Evolutionary conservation across 148 eudicot genomes (phyloP).

Genomic region (Persicaria tinctoria): DNA sequence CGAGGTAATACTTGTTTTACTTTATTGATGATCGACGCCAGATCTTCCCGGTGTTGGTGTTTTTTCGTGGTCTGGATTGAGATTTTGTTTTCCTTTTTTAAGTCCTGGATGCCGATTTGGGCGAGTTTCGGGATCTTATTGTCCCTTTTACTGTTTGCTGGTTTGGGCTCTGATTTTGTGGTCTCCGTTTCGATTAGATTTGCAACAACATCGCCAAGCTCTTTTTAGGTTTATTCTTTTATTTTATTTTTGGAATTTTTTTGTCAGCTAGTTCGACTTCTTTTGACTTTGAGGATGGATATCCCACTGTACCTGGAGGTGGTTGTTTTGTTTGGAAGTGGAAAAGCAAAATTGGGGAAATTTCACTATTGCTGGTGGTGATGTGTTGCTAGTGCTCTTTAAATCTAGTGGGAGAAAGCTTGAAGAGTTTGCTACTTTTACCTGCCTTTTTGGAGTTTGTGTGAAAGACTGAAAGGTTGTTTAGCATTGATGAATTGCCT

Average conservation of each 20-base stretch:
- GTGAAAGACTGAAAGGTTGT: neutral
- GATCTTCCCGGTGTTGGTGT: neutral
- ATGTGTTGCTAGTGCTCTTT: neutral
- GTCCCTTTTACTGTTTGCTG: neutral
- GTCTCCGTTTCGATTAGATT: neutral
- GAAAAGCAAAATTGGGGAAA: neutral
- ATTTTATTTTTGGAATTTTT: neutral
- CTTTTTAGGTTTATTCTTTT: neutral
- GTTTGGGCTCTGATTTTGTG: neutral
- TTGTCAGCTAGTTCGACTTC: neutral
- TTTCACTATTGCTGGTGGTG: neutral
- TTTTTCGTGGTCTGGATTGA: neutral
- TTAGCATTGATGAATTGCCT: neutral
- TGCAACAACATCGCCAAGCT: neutral
- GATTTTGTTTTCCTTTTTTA: neutral
- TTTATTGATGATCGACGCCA: neutral
- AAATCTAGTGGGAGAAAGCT: neutral
- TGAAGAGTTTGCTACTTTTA: neutral
- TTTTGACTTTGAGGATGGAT: neutral
- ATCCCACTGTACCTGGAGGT: neutral
- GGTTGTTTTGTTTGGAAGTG: neutral
- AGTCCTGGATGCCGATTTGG: neutral
- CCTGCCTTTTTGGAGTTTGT: neutral
- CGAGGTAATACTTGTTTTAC: conserved; percentile 33
- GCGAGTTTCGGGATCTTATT: neutral